Base-by-base conservation (phyloP, 257 asterid genomes). In the Solanum tacnaense region DNA sequence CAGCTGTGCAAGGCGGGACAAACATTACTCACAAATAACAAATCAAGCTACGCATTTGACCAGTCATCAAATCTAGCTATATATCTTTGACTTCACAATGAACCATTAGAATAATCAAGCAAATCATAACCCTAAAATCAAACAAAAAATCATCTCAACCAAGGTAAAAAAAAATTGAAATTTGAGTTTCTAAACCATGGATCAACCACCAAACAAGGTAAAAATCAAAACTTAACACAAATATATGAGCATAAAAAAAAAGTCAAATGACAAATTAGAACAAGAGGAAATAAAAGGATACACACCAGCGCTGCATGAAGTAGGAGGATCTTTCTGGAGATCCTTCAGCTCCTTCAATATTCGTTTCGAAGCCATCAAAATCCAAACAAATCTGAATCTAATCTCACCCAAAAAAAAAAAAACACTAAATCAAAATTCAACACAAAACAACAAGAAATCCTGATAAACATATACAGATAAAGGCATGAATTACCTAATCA, bases 241-340 rank as follows among this genome's bases (percentile, higher is more conserved):
- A 79, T 4, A 44, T 44, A 44, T 44, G 52, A 44, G 65, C 84
- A 8, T 25, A 2, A 46, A 46, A 46, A 16, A 81, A 56, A 56
- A 25, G 56, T 41, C 36, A 41, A 39, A 7, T 34, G 27, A 73
- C 41, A 71, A 18, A 70, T 25, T 12, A 67, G 18, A 56, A 67
- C 38, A 70, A 29, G n/a, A 34, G 44, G 7, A 12, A 20, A 74
- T 5, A 21, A 21, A 35, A 3, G 18, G 27, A 9, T 34, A 74
- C 8, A 36, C 58, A 82, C 86, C 86, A 31, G 86, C 86, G 86
- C 86, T 82, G 44, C 86, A 82, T 82, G 86, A 82, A 52, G 86
- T 82, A 82, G 86, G 86, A 18, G 86, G 86, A 49, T 82, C 86
- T 52, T 82, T 82, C 39, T 82, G 86, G 41, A 82, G 86, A 82